Base-by-base conservation (phyloP, 1,139 yeast genomes). In the Scheffersomyces parashehatae region DNA sequence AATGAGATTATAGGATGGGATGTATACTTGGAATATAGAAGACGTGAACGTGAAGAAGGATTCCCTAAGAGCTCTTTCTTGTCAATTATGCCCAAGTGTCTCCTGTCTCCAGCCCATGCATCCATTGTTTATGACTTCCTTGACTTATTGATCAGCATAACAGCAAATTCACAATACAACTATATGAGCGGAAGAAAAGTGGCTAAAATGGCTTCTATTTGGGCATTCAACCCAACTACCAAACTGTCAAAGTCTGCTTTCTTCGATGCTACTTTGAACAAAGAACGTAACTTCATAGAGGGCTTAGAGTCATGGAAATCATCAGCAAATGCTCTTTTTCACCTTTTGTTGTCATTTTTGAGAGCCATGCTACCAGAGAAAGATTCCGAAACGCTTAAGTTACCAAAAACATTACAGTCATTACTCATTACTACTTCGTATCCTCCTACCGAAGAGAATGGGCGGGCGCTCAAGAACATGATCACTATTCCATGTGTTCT, bases 1-100 rank as follows among this genome's bases (percentile, higher is more conserved):
- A 81, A 82, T 48, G 91, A 91, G 51, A 76, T 89, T 29, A 82
- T 90, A 35, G 95, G 96, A 0, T 88, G 96, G 95, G 85, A 84
- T 47, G 82, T 88, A 1, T 90, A 90, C 60, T 70, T 82, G 30
- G 82, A 83, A 49, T 90, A 85, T 62, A 82, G 77, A 54, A 70
- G 78, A 29, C 70, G 79, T 45, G 97, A 89, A 60, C 75, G 74
- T 41, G 83, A 81, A 43, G 80, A 80, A 15, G 76, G 82, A 31
- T 79, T 75, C 56, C 88, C 93, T n/a, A 74, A 77, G 54, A 75
- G 79, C 55, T 88, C 96, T 0, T 89, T 89, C 58, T 67, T 88
- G 42, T 83, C 83, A 40, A 79, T 85, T 42, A 85, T 89, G 88
- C 96, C 96, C 5, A 82, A 82, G 49, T 87, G 95, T 62, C 70